Evolutionary conservation across 495 filamentous ascomycete genomes (phyloP).

Genomic region (Xanthoparmelia taractica): DNA sequence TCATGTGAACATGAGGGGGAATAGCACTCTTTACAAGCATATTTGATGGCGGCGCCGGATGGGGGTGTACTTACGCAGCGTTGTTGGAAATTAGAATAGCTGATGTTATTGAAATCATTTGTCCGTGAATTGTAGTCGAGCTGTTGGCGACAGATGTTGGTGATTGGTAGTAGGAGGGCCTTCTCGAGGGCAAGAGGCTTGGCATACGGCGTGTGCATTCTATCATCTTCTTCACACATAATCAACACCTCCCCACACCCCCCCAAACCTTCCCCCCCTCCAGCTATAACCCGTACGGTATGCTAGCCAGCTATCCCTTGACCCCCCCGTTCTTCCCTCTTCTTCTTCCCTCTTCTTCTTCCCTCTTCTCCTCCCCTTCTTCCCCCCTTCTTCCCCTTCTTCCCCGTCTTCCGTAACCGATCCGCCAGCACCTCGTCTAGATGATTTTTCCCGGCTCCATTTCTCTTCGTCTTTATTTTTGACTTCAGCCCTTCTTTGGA

Average conservation of each 20-base stretch:
- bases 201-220: too few relatives aligned
- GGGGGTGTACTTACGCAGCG: not conserved
- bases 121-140: not conserved
- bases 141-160: too few relatives aligned
- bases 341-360: too few relatives aligned
- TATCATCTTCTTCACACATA: too few relatives aligned
- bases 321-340: too few relatives aligned
- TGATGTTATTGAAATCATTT: too few relatives aligned
- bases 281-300: not conserved
- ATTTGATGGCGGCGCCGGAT: not conserved
- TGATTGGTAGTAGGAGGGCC: too few relatives aligned
- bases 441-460: constrained; percentile 35
- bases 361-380: too few relatives aligned
- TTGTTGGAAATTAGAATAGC: not conserved
- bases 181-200: too few relatives aligned
- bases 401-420: constrained; percentile 43
- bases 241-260: too few relatives aligned
- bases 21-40: not conserved
- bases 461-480: constrained; percentile 1
- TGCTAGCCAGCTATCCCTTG: not conserved
- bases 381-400: constrained; percentile 48
- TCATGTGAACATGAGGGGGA: not conserved
- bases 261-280: too few relatives aligned
- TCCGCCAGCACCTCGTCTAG: constrained; percentile 46
- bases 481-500: too few relatives aligned